A percentile compares a stretch with the other conserved stretches of the same genome.
These are phyloP conservation scores for Brassica nigra DNA, from an alignment of 345 rosid species.

Conservation along the genomic window DNA sequence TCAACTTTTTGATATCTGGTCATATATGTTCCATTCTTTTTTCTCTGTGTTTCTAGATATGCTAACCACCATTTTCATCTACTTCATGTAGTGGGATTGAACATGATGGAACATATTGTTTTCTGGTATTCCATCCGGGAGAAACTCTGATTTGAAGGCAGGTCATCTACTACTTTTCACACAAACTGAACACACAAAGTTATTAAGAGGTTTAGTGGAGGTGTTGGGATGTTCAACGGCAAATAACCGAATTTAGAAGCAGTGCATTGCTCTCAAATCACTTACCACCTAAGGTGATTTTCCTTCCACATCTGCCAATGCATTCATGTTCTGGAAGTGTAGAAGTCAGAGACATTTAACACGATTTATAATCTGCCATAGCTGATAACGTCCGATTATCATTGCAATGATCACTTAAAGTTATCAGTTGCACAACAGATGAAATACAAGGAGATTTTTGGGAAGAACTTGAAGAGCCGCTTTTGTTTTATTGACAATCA, in stretches of 20 bases:
- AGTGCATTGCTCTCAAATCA: slow-evolving; percentile 91
- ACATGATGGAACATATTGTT: slow-evolving; percentile 64
- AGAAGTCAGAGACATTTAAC: no score
- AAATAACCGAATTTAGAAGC: slow-evolving; percentile 47
- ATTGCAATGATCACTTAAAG: no score
- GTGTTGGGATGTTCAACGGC: not conserved
- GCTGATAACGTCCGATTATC: no score
- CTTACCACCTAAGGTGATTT: slow-evolving; percentile 87
- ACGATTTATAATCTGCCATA: not conserved
- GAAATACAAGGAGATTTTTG: no score
- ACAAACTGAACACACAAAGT: not conserved
- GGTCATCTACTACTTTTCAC: slow-evolving; percentile 9
- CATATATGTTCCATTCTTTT: no score
- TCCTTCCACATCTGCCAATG: slow-evolving; percentile 10
- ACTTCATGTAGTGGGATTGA: no score
- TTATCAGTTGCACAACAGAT: no score
- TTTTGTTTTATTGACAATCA: not conserved
- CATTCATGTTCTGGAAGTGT: no score
- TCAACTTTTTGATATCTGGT: no score
- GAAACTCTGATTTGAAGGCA: slow-evolving; percentile 59
- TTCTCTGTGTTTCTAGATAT: no score
- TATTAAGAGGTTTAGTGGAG: not conserved
- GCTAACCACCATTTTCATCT: no score
- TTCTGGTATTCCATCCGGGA: slow-evolving; percentile 57
- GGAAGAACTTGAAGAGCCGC: not conserved